Conservation (phyloP, 2,329 filamentous ascomycete species). For the Diaporthe australafricana region DNA sequence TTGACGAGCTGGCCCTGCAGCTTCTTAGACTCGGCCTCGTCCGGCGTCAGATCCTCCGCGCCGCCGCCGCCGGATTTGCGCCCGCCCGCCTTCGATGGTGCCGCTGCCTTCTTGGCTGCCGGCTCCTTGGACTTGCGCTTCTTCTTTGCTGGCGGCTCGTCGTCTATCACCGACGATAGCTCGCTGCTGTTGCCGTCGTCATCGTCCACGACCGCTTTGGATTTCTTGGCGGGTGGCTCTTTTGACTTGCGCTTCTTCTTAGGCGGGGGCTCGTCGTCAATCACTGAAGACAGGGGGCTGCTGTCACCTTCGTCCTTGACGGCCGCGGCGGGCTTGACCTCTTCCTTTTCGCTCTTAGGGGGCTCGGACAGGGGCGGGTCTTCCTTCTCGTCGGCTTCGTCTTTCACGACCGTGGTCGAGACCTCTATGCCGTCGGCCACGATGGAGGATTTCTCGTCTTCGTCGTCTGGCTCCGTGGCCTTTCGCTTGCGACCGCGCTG, state of each 20-base stretch:
- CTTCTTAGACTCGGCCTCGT: slow-evolving; percentile 86
- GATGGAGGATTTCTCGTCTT: slow-evolving; percentile 38
- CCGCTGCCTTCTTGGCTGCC: slow-evolving; percentile 52
- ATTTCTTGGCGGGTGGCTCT: slow-evolving; percentile 35
- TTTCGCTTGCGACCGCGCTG: slow-evolving; percentile 37
- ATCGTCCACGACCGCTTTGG: slow-evolving; percentile 36
- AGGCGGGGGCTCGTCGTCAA: slow-evolving; percentile 77
- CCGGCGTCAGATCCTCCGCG: slow-evolving; percentile 59
- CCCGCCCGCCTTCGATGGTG: slow-evolving; percentile 54
- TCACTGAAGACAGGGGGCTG: slow-evolving; percentile 73
- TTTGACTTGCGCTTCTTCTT: slow-evolving; percentile 51
- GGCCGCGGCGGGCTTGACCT: not conserved
- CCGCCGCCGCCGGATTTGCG: slow-evolving; percentile 42
- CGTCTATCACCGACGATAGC: slow-evolving; percentile 83
- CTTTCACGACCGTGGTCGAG: slow-evolving; percentile 38
- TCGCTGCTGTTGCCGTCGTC: slow-evolving; percentile 67
- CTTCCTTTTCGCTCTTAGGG: slow-evolving; percentile 19
- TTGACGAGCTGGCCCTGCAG: slow-evolving; percentile 88
- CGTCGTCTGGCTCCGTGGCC: slow-evolving; percentile 46
- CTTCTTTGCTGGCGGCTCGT: slow-evolving; percentile 74
- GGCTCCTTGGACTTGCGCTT: slow-evolving; percentile 64
- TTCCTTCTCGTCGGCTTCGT: slow-evolving; percentile 42
- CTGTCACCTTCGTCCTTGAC: slow-evolving; percentile 48
- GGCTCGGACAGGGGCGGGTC: slow-evolving; percentile 11
- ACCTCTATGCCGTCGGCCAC: slow-evolving; percentile 23